These are phyloP conservation scores for Zygosaccharomyces bailii DNA, from an alignment of 805 yeast genomes.

Conservation along the genomic window DNA sequence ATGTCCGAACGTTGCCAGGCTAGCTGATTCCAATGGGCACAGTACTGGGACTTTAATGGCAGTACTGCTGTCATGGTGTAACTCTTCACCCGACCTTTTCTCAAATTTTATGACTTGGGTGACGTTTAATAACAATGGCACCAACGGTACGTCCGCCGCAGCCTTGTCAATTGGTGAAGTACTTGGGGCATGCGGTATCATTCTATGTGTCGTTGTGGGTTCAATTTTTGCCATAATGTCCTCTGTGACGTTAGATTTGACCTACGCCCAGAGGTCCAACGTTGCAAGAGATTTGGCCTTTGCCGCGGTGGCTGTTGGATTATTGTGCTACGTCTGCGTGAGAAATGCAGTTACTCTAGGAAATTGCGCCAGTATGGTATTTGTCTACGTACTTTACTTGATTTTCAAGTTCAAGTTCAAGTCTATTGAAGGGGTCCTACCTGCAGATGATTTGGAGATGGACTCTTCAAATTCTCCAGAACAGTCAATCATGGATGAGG, in stretches of 20 bases:
- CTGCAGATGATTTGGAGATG: slow-evolving; percentile 6
- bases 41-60: slow-evolving; percentile 30
- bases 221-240: slow-evolving; percentile 33
- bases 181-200: slow-evolving; percentile 38
- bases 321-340: slow-evolving; percentile 27
- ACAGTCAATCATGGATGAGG: slow-evolving; percentile 8
- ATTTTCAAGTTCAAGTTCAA: slow-evolving; percentile 17
- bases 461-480: slow-evolving; percentile 4
- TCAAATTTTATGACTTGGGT: slow-evolving; percentile 39
- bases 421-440: background rate
- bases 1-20: slow-evolving; percentile 35
- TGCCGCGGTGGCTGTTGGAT: slow-evolving; percentile 23
- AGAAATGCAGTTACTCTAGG: slow-evolving; percentile 25
- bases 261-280: slow-evolving; percentile 18
- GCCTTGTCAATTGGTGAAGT: slow-evolving; percentile 38
- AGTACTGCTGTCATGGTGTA: slow-evolving; percentile 37
- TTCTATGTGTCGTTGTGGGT: slow-evolving; percentile 36
- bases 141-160: slow-evolving; percentile 21
- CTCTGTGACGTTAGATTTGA: slow-evolving; percentile 16
- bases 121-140: slow-evolving; percentile 8
- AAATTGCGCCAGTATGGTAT: slow-evolving; percentile 29
- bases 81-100: slow-evolving; percentile 38
- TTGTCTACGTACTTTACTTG: slow-evolving; percentile 25
- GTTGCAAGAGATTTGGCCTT: slow-evolving; percentile 30
- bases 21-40: slow-evolving; percentile 25